Conservation (phyloP, 225 moss, liverwort and hornwort genomes). For the Straminergon stramineum region DNA sequence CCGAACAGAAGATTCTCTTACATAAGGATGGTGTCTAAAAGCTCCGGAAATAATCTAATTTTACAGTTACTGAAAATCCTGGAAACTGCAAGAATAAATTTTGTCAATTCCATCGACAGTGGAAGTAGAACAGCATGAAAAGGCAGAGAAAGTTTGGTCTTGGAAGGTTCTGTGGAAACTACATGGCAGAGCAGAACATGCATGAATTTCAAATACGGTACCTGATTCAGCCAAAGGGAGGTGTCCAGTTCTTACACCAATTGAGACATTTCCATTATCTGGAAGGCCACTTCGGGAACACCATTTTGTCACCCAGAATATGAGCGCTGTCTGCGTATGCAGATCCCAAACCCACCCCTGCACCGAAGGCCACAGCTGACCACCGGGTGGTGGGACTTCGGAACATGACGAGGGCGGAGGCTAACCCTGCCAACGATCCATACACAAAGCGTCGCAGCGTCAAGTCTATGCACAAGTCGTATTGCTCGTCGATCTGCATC, state of each 20-base stretch:
- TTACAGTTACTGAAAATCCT: not conserved
- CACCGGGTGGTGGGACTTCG: slow-evolving; percentile 18
- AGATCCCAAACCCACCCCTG: slow-evolving; percentile 24
- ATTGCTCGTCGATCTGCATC: slow-evolving; percentile 2
- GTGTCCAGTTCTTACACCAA: not conserved
- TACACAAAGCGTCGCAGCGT: slow-evolving; percentile 31
- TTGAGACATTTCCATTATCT: not conserved
- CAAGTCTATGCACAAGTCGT: slow-evolving; percentile 25
- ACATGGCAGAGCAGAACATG: not conserved
- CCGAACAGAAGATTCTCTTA: not conserved
- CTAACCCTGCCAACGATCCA: slow-evolving; percentile 24
- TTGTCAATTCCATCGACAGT: not conserved
- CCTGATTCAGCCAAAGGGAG: not conserved
- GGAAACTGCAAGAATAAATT: not conserved
- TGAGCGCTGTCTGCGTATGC: slow-evolving; percentile 23
- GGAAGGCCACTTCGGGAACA: slow-evolving; percentile 15
- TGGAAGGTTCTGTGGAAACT: not conserved
- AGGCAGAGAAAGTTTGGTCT: not conserved
- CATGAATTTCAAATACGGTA: not conserved
- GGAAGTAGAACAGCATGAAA: not conserved
- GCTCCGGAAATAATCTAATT: not conserved
- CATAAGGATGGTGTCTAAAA: too few species aligned
- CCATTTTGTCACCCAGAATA: slow-evolving; percentile 14
- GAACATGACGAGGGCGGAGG: slow-evolving; percentile 27
- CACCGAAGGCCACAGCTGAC: slow-evolving; percentile 29